Evolutionary conservation across 306 rosid genomes (phyloP).

Genomic region (Malus asiatica): DNA sequence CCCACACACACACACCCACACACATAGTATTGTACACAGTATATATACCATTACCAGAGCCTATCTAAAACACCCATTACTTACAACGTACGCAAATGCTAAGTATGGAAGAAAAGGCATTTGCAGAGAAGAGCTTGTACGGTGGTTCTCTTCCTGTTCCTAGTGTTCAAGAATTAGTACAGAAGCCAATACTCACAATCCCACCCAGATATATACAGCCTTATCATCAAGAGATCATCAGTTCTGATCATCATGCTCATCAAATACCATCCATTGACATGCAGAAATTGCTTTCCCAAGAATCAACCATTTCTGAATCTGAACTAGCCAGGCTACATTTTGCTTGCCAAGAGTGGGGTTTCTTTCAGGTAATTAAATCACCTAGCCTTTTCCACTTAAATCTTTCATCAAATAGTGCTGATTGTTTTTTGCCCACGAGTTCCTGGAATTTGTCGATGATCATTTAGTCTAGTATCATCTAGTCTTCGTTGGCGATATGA

Average conservation of each 20-base stretch:
- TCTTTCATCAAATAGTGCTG: background rate
- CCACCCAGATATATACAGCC: constrained; percentile 22
- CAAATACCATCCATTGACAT: constrained; percentile 17
- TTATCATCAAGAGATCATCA: background rate
- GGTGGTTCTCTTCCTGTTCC: constrained; percentile 21
- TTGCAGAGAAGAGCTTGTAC: background rate
- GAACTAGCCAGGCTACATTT: constrained; percentile 18
- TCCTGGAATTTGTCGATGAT: background rate
- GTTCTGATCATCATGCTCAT: background rate
- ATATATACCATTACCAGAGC: too few species aligned
- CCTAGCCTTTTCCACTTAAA: background rate
- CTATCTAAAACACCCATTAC: too few species aligned
- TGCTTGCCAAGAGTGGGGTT: constrained; percentile 26
- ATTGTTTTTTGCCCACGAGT: too few species aligned
- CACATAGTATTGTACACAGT: too few species aligned
- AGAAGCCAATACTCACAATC: background rate
- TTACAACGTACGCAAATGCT: background rate
- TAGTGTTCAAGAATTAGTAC: constrained; percentile 16
- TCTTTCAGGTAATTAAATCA: constrained; percentile 16
- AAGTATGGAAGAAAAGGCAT: background rate
- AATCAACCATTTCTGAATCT: background rate
- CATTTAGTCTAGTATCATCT: too few species aligned
- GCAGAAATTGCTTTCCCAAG: background rate
- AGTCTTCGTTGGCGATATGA: too few species aligned
- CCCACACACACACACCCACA: too few species aligned